Evolutionary conservation across 2,329 filamentous ascomycete species (phyloP).

Genomic region (Trichoderma sp.): DNA sequence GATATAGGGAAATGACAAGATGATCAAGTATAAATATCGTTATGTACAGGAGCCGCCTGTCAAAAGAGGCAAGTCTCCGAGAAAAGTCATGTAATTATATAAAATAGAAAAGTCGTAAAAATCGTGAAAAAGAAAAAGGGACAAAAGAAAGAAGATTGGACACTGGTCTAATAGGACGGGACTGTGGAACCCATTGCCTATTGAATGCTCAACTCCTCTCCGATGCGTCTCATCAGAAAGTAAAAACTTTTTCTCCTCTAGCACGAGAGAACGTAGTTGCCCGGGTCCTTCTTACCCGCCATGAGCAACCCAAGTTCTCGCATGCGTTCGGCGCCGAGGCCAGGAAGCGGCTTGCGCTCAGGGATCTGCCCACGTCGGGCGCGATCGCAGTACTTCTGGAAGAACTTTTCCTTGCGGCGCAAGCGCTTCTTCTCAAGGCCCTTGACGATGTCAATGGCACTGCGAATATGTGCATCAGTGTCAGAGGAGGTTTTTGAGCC

Average conservation of each 20-base stretch:
- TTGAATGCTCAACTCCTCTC: slow-evolving; percentile 14
- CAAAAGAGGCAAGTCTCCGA: background rate
- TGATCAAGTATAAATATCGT: background rate
- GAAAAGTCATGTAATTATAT: slow-evolving; percentile 17
- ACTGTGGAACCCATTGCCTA: slow-evolving; percentile 19
- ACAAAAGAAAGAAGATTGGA: slow-evolving; percentile 6
- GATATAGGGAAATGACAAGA: slow-evolving; percentile 4
- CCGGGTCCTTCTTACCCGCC: slow-evolving; percentile 72
- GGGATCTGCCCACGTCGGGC: slow-evolving; percentile 65
- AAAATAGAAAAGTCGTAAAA: slow-evolving; percentile 10
- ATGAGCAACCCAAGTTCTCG: slow-evolving; percentile 75
- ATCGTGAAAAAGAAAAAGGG: background rate
- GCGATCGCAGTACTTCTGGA: slow-evolving; percentile 84
- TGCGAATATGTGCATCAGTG: slow-evolving; percentile 67
- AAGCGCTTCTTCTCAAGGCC: slow-evolving; percentile 92
- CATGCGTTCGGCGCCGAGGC: slow-evolving; percentile 91
- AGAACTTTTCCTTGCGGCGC: slow-evolving; percentile 87
- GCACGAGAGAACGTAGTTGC: slow-evolving; percentile 75
- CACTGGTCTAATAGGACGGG: slow-evolving; percentile 9
- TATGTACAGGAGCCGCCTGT: slow-evolving; percentile 20
- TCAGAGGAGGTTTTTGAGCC: slow-evolving; percentile 33
- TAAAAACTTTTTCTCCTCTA: slow-evolving; percentile 40
- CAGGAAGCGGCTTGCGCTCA: slow-evolving; percentile 68
- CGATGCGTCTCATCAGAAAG: background rate
- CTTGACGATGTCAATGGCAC: slow-evolving; percentile 97